Conservation (phyloP, 192 early-diverging fungal genomes). For the Thamnidium elegans region DNA sequence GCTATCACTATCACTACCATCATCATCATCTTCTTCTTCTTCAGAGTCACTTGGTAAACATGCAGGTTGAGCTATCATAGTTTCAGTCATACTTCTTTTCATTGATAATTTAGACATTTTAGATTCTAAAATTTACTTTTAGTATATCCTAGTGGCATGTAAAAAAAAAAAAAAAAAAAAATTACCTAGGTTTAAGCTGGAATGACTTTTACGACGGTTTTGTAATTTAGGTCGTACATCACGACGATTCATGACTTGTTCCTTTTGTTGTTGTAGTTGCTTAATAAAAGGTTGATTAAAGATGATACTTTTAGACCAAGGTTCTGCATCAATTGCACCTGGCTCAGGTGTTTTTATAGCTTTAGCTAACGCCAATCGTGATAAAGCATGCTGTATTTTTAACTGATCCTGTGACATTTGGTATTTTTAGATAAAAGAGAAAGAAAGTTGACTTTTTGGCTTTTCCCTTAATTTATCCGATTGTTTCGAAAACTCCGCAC, state of each 20-base stretch:
- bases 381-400: slow-evolving; percentile 10
- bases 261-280: neutral
- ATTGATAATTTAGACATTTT: neutral
- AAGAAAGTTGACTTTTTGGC: too few species aligned
- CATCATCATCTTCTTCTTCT: slow-evolving; percentile 14
- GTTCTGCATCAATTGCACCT: slow-evolving; percentile 20
- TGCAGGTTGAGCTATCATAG: neutral
- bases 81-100: too few species aligned
- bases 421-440: too few species aligned
- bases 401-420: too few species aligned
- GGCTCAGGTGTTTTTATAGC: slow-evolving; percentile 29
- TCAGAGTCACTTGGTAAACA: slow-evolving; percentile 15
- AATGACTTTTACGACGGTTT: neutral
- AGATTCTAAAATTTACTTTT: slow-evolving; percentile 2
- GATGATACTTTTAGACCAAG: slow-evolving; percentile 35
- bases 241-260: slow-evolving; percentile 2
- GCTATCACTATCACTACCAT: neutral
- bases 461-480: too few species aligned
- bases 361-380: slow-evolving; percentile 28
- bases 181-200: neutral
- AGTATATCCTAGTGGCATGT: neutral
- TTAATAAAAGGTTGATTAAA: slow-evolving; percentile 19
- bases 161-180: neutral
- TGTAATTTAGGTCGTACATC: neutral
- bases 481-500: too few species aligned